These are phyloP conservation scores for Antarctomyces pellizariae DNA, from an alignment of 495 filamentous ascomycete species.

Conservation along the genomic window DNA sequence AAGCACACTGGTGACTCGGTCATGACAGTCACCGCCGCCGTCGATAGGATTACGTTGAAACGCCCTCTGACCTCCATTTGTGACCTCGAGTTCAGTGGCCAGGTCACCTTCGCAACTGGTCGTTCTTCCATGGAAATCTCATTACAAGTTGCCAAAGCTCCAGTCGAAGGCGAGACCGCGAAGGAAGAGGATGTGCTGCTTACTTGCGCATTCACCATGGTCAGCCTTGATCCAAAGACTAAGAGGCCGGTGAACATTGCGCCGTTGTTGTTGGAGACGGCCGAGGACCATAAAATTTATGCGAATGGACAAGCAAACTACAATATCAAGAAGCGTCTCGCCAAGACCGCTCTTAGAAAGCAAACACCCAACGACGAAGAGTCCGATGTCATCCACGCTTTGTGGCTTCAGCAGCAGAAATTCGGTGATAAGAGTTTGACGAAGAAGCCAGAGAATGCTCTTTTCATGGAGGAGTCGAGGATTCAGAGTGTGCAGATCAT, in stretches of 20 bases:
- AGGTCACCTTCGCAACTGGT: constrained; percentile 62
- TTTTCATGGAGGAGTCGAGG: constrained; percentile 42
- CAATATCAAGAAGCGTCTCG: constrained; percentile 42
- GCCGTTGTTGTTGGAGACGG: constrained; percentile 37
- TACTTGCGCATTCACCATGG: constrained; percentile 70
- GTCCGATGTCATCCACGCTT: constrained; percentile 52
- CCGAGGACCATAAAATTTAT: constrained; percentile 49
- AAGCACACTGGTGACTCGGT: constrained; percentile 60
- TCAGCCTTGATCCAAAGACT: constrained; percentile 37
- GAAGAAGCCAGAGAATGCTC: constrained; percentile 34
- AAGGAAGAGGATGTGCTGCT: constrained; percentile 47
- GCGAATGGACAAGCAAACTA: constrained; percentile 48
- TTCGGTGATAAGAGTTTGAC: constrained; percentile 27
- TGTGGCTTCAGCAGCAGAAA: constrained; percentile 51
- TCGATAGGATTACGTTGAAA: constrained; percentile 58
- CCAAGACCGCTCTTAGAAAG: constrained; percentile 39
- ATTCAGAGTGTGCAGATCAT: constrained; percentile 57
- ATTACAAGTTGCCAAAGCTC: constrained; percentile 43
- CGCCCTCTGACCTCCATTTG: constrained; percentile 54
- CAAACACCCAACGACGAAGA: constrained; percentile 57
- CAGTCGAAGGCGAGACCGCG: constrained; percentile 28
- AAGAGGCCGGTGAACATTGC: constrained; percentile 33
- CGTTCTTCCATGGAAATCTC: constrained; percentile 65
- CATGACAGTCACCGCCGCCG: constrained; percentile 60
- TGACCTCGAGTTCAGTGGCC: constrained; percentile 57